phyloP scores from a whole-genome alignment of 2,329 filamentous ascomycete genomes.

The Cercospora sp. region DNA sequence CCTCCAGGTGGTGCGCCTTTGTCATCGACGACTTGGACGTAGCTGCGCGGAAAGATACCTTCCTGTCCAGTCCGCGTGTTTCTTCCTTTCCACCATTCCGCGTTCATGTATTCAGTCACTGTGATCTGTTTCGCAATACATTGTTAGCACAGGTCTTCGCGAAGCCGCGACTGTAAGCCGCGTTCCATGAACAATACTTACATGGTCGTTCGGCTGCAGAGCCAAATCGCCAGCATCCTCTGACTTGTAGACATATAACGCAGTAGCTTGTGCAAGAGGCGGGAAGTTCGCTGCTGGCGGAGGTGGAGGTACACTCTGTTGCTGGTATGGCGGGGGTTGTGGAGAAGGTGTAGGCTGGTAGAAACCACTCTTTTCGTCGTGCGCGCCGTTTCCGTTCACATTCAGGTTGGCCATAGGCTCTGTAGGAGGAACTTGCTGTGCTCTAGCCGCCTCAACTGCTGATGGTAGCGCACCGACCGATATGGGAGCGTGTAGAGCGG shows the following conservation, averaged over 20 bases:
- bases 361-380: constrained; percentile 44
- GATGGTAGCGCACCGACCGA: constrained; percentile 42
- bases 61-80: constrained; percentile 80
- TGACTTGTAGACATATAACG: constrained; percentile 80
- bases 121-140: constrained; percentile 38
- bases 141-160: neutral
- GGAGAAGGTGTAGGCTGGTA: constrained; percentile 43
- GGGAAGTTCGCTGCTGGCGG: constrained; percentile 50
- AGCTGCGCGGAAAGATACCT: constrained; percentile 93
- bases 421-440: constrained; percentile 30
- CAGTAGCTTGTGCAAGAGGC: constrained; percentile 71
- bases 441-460: constrained; percentile 27
- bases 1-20: constrained; percentile 51
- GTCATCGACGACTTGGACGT: constrained; percentile 72
- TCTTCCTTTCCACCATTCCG: constrained; percentile 92
- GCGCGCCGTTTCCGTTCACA: constrained; percentile 34
- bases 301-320: constrained; percentile 45
- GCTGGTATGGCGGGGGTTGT: constrained; percentile 56
- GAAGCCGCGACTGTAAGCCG: neutral
- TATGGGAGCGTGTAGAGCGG: constrained; percentile 52
- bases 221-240: constrained; percentile 79
- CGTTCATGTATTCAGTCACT: constrained; percentile 90
- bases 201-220: constrained; percentile 75
- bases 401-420: constrained; percentile 39
- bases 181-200: constrained; percentile 43